Evolutionary conservation across 768 basidiomycete genomes (phyloP).

Genomic region (Lepiota brunneoincarnata): DNA sequence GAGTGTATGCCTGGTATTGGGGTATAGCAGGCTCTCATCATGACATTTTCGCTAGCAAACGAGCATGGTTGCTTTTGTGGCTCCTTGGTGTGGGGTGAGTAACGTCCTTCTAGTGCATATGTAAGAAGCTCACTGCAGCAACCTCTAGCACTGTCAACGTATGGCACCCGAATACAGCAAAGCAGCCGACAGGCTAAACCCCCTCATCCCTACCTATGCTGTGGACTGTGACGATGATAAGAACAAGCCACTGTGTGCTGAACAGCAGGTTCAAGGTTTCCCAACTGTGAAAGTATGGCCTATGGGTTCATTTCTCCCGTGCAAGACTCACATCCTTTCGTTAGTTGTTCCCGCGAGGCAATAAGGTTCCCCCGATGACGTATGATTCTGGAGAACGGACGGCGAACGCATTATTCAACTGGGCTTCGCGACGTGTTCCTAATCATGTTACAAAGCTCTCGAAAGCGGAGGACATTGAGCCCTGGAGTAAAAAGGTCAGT

Average conservation of each 20-base stretch:
- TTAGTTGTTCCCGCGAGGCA: slow-evolving; percentile 79
- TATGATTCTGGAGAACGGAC: slow-evolving; percentile 74
- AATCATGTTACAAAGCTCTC: slow-evolving; percentile 63
- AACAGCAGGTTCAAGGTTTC: slow-evolving; percentile 83
- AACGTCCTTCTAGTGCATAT: neutral
- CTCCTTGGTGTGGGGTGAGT: slow-evolving; percentile 91
- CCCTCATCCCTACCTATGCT: slow-evolving; percentile 85
- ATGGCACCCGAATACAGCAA: slow-evolving; percentile 85
- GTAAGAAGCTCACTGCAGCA: too few species aligned
- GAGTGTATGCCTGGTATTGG: slow-evolving; percentile 23
- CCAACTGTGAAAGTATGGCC: slow-evolving; percentile 80
- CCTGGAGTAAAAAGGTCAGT: slow-evolving; percentile 71
- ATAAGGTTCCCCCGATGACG: slow-evolving; percentile 52
- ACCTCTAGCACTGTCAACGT: slow-evolving; percentile 73
- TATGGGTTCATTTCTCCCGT: neutral
- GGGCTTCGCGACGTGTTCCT: slow-evolving; percentile 72
- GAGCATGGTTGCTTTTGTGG: slow-evolving; percentile 84
- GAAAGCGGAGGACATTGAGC: slow-evolving; percentile 50
- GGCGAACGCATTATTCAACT: slow-evolving; percentile 71
- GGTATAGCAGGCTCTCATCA: neutral
- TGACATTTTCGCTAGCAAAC: slow-evolving; percentile 48
- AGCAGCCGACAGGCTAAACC: slow-evolving; percentile 74
- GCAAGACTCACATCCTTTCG: neutral
- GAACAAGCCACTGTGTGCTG: slow-evolving; percentile 81
- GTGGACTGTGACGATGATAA: slow-evolving; percentile 86